These are phyloP conservation scores for Tanacetum coccineum DNA, from an alignment of 129 eudicot genomes.

Conservation along the genomic window DNA sequence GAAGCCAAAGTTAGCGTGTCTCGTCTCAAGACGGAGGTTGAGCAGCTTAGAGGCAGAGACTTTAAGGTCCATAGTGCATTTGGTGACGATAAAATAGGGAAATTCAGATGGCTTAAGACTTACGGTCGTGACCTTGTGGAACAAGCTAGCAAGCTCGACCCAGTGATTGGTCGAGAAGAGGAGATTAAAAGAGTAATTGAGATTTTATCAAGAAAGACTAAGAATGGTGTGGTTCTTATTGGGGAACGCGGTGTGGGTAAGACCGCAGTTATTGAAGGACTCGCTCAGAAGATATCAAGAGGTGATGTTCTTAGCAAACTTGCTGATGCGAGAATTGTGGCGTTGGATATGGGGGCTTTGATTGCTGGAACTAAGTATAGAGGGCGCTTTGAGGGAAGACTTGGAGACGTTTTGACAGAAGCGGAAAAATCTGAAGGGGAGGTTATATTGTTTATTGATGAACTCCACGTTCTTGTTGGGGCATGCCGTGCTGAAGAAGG, in stretches of 20 bases:
- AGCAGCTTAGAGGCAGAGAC: conserved; percentile 77
- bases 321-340: conserved; percentile 69
- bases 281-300: conserved; percentile 80
- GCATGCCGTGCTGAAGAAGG: conserved; percentile 83
- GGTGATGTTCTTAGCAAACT: conserved; percentile 93
- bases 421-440: conserved; percentile 93
- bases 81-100: conserved; percentile 45
- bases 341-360: conserved; percentile 90
- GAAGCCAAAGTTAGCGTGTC: conserved; percentile 73
- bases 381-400: conserved; percentile 87
- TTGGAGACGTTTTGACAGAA: conserved; percentile 81
- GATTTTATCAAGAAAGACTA: conserved; percentile 75
- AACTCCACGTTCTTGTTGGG: conserved; percentile 78
- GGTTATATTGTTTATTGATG: conserved; percentile 86
- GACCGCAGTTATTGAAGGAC: conserved; percentile 91
- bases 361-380: conserved; percentile 89
- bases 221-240: conserved; percentile 83
- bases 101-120: conserved; percentile 73
- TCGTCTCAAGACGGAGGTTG: conserved; percentile 62
- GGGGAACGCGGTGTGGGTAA: conserved; percentile 98
- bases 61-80: conserved; percentile 90
- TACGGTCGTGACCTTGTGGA: conserved; percentile 97
- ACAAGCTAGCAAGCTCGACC: conserved; percentile 89
- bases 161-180: conserved; percentile 94
- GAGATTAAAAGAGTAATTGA: conserved; percentile 77